Conservation (phyloP, 305 asterid genomes). For the Rubia occidens region DNA sequence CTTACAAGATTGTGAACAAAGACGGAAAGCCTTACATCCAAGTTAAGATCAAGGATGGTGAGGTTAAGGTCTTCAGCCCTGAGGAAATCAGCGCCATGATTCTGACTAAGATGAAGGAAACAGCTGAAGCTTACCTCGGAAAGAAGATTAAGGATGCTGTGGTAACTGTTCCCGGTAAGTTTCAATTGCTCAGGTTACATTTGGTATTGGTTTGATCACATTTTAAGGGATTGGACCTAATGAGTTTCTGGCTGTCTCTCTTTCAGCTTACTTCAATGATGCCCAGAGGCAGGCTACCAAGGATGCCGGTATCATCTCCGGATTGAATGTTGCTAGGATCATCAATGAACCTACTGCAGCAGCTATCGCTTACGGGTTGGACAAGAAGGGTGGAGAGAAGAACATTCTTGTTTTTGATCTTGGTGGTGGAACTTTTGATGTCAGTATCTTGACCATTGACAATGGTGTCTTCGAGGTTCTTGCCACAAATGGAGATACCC, state of each 20-base stretch:
- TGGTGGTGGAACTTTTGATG: slow-evolving; percentile 54
- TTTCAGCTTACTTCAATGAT: slow-evolving; percentile 44
- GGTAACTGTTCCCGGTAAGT: slow-evolving; percentile 40
- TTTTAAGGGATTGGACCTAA: background rate
- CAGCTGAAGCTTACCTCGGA: slow-evolving; percentile 45
- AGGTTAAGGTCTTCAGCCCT: slow-evolving; percentile 39
- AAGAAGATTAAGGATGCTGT: slow-evolving; percentile 42
- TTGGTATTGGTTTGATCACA: background rate
- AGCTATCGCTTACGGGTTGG: slow-evolving; percentile 44
- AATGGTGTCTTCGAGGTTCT: slow-evolving; percentile 46
- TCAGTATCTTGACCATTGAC: slow-evolving; percentile 38
- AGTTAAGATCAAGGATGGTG: slow-evolving; percentile 37
- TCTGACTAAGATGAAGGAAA: slow-evolving; percentile 41
- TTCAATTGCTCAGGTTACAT: background rate
- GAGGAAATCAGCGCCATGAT: slow-evolving; percentile 46
- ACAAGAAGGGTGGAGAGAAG: slow-evolving; percentile 44
- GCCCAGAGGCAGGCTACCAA: slow-evolving; percentile 49
- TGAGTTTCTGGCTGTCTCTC: slow-evolving; percentile 1
- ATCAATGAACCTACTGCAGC: slow-evolving; percentile 45
- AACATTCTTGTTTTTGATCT: slow-evolving; percentile 45
- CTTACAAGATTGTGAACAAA: slow-evolving; percentile 40
- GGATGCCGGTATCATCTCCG: slow-evolving; percentile 41
- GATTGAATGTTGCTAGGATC: slow-evolving; percentile 40
- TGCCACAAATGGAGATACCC: slow-evolving; percentile 49
- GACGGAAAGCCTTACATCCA: slow-evolving; percentile 47